These are phyloP conservation scores for Coemansia sp. DNA, from an alignment of 192 early-diverging fungal genomes.

Conservation along the genomic window DNA sequence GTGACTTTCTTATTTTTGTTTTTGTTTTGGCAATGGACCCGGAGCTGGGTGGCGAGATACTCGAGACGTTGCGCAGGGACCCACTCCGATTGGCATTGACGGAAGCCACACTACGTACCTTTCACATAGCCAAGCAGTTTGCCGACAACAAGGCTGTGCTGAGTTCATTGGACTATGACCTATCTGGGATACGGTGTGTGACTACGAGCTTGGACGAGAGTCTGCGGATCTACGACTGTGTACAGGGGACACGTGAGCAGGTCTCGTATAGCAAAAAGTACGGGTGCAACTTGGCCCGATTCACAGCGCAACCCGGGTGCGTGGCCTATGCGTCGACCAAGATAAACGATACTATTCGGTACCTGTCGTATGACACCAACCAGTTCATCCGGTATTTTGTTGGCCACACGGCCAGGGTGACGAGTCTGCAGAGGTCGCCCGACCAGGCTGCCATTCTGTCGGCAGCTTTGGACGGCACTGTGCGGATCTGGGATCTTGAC, in stretches of 20 bases:
- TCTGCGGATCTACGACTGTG: constrained; percentile 78
- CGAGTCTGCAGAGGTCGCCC: constrained; percentile 75
- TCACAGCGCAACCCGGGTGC: constrained; percentile 73
- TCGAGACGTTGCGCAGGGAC: constrained; percentile 18
- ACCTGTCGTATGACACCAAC: constrained; percentile 92
- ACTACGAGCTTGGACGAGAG: constrained; percentile 83
- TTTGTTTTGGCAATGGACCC: constrained; percentile 1
- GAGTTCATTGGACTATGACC: constrained; percentile 80
- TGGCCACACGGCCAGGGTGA: constrained; percentile 75
- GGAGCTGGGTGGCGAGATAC: constrained; percentile 8
- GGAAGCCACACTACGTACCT: constrained; percentile 1
- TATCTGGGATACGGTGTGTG: constrained; percentile 66
- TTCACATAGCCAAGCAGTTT: constrained; percentile 64
- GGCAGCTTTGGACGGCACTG: constrained; percentile 67
- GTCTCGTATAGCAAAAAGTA: constrained; percentile 92
- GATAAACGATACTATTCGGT: constrained; percentile 88
- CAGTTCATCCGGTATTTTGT: constrained; percentile 89
- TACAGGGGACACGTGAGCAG: constrained; percentile 64
- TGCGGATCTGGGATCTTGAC: constrained; percentile 85
- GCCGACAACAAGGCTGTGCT: constrained; percentile 65
- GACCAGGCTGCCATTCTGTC: constrained; percentile 51
- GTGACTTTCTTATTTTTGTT: no score
- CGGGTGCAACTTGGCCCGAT: constrained; percentile 81
- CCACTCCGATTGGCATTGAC: constrained; percentile 27
- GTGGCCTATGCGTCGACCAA: constrained; percentile 93